Evolutionary conservation across 768 basidiomycete genomes (phyloP).

Genomic region (Lyophyllum atratum): DNA sequence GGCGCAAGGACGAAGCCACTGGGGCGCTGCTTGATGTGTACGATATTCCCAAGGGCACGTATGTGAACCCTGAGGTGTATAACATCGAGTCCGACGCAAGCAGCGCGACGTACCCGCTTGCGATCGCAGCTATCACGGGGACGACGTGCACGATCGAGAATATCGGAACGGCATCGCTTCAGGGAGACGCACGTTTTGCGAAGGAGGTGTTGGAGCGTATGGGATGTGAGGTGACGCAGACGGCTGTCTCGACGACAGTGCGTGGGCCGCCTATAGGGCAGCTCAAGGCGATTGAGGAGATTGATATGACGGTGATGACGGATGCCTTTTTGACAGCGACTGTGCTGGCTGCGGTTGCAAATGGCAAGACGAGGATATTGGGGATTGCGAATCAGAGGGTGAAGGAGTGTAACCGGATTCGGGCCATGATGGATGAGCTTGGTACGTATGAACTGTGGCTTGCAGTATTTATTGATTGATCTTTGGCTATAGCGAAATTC

Average conservation of each 20-base stretch:
- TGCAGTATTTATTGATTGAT: constrained; percentile 4
- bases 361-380: constrained; percentile 76
- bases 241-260: constrained; percentile 86
- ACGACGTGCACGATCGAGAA: constrained; percentile 91
- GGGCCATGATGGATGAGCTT: constrained; percentile 94
- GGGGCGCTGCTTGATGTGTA: constrained; percentile 79
- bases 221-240: constrained; percentile 93
- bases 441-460: constrained; percentile 48
- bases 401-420: constrained; percentile 97
- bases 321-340: constrained; percentile 98
- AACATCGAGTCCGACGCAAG: constrained; percentile 95
- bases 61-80: constrained; percentile 79
- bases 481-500: constrained; percentile 72
- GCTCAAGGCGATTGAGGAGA: constrained; percentile 79
- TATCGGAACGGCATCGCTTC: constrained; percentile 87
- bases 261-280: constrained; percentile 83
- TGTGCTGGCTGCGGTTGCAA: constrained; percentile 83
- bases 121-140: constrained; percentile 97
- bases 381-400: constrained; percentile 98
- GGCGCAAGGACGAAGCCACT: constrained; percentile 59
- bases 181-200: constrained; percentile 97
- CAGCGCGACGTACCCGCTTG: constrained; percentile 95
- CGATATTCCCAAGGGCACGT: constrained; percentile 79
- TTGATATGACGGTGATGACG: constrained; percentile 99
- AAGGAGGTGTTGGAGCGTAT: constrained; percentile 91